A percentile compares a stretch with the other conserved stretches of the same genome.
phyloP scores from a whole-genome alignment of 2,329 filamentous ascomycete genomes.

The Claviceps sp. region DNA sequence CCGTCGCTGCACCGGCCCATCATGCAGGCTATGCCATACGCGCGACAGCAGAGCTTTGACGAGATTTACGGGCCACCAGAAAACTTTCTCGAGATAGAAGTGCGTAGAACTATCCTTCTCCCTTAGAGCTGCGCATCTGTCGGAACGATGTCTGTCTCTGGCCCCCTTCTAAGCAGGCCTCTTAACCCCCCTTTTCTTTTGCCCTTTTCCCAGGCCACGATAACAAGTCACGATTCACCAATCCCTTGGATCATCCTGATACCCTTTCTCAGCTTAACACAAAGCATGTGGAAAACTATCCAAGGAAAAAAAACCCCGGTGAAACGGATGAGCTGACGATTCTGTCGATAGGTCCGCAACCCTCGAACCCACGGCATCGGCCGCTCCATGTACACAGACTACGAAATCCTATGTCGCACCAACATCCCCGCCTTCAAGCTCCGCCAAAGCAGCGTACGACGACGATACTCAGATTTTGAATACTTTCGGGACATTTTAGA shows the following conservation, averaged over 20 bases:
- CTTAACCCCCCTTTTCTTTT: not conserved
- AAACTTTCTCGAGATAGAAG: constrained; percentile 98
- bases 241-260: not conserved
- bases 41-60: constrained; percentile 88
- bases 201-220: not conserved
- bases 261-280: not conserved
- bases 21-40: constrained; percentile 55
- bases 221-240: not conserved
- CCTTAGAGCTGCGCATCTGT: not conserved
- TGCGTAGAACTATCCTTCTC: constrained; percentile 23
- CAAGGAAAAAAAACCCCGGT: not conserved
- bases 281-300: not conserved
- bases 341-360: constrained; percentile 58
- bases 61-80: constrained; percentile 98
- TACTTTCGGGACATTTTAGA: constrained; percentile 97
- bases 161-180: not conserved
- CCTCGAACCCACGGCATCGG: constrained; percentile 91
- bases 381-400: constrained; percentile 95
- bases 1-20: constrained; percentile 32
- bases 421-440: constrained; percentile 99
- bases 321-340: too few relatives aligned
- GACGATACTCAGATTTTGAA: constrained; percentile 96
- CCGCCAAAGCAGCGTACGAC: constrained; percentile 72
- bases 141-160: not conserved
- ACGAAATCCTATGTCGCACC: constrained; percentile 93